Evolutionary conservation across 768 basidiomycete genomes (phyloP).

Genomic region (Pleurotus sapidus): DNA sequence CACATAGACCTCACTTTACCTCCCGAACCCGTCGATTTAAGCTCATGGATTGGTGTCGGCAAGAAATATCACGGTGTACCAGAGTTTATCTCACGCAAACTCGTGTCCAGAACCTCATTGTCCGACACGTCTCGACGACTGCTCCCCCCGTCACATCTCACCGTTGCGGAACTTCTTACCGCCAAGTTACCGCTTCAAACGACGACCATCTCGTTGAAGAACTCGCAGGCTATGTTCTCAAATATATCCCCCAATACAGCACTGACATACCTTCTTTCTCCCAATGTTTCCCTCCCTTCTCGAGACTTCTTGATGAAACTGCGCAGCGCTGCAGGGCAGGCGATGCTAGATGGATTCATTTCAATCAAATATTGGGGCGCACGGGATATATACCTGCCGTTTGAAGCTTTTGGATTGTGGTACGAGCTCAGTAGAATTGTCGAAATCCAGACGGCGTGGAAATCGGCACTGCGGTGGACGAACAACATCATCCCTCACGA

Average conservation of each 20-base stretch:
- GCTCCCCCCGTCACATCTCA: neutral
- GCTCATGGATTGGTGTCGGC: neutral
- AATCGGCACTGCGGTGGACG: neutral
- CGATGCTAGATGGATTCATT: constrained; percentile 2
- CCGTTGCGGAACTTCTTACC: neutral
- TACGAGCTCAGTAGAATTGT: neutral
- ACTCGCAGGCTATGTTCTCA: neutral
- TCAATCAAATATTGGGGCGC: constrained; percentile 1
- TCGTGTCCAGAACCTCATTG: neutral
- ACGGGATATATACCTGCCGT: neutral
- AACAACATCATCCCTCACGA: neutral
- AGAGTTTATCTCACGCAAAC: neutral
- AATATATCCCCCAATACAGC: neutral
- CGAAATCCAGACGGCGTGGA: neutral
- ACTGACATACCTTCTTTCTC: neutral
- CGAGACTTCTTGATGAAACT: neutral
- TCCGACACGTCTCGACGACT: neutral
- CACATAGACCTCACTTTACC: neutral
- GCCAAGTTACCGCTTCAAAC: neutral
- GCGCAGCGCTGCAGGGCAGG: neutral
- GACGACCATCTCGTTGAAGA: neutral
- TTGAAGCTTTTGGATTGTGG: constrained; percentile 5
- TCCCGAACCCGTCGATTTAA: neutral
- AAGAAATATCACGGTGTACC: neutral
- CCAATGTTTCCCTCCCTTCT: neutral